Conservation (phyloP, 306 rosid genomes). For the Corylus americana region DNA sequence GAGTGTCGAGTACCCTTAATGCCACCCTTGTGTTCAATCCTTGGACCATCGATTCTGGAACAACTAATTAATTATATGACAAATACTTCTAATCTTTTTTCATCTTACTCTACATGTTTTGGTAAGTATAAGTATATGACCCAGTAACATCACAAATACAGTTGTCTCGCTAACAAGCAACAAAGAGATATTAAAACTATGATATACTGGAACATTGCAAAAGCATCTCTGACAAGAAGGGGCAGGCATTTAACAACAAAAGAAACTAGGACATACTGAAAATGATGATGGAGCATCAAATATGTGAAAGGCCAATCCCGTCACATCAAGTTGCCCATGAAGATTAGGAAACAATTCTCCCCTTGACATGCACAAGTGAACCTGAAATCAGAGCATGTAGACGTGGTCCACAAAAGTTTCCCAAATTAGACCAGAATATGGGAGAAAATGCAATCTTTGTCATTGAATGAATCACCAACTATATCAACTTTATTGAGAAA, state of each 20-base stretch:
- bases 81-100: no score
- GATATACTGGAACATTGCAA: neutral
- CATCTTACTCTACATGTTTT: no score
- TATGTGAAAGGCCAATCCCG: slow-evolving; percentile 76
- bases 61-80: no score
- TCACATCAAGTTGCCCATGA: slow-evolving; percentile 88
- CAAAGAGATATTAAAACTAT: neutral
- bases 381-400: slow-evolving; percentile 45
- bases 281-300: slow-evolving; percentile 80
- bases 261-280: slow-evolving; percentile 56
- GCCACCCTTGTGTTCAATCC: no score
- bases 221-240: neutral
- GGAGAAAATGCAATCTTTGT: neutral
- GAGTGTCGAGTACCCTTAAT: no score
- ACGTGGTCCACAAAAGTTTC: neutral
- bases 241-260: slow-evolving; percentile 21
- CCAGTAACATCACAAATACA: neutral
- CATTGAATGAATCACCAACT: neutral
- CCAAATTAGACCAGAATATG: neutral
- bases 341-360: slow-evolving; percentile 88
- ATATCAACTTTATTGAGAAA: neutral
- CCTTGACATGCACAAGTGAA: slow-evolving; percentile 86
- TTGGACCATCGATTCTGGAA: no score
- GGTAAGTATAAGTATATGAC: no score
- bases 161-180: neutral